A percentile compares a stretch with the other conserved stretches of the same genome.
These are phyloP conservation scores for Schizophyllum commune DNA, from an alignment of 1,284 basidiomycete species.

Conservation along the genomic window DNA sequence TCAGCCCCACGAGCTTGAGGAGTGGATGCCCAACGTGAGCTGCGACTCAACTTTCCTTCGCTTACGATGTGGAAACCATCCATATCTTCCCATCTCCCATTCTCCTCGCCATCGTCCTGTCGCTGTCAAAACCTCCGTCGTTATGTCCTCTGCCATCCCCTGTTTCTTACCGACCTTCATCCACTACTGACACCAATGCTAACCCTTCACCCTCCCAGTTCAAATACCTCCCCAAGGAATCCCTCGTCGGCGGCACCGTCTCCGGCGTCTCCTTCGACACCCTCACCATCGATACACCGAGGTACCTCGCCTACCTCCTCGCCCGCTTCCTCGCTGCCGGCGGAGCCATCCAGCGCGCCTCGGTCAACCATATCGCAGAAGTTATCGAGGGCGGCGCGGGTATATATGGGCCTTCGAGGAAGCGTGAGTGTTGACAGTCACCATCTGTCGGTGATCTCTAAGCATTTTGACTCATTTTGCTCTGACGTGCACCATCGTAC, in stretches of 20 bases:
- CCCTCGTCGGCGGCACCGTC: conserved; percentile 35
- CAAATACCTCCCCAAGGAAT: conserved; percentile 30
- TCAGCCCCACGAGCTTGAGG: not conserved
- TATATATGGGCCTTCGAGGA: conserved; percentile 19
- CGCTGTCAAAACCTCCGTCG: no score
- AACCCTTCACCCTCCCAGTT: conserved; percentile 43
- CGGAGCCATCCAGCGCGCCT: conserved; percentile 46
- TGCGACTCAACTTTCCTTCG: no score
- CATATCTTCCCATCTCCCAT: no score
- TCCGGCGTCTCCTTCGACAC: conserved; percentile 53
- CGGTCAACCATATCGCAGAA: conserved; percentile 56
- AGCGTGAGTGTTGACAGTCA: no score
- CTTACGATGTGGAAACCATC: no score
- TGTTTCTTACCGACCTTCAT: no score
- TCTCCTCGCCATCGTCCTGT: no score
- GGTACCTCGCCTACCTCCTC: conserved; percentile 63
- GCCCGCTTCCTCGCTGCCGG: conserved; percentile 52
- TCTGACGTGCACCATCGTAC: no score
- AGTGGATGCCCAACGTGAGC: not conserved
- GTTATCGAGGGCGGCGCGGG: conserved; percentile 48
- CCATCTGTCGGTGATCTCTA: no score
- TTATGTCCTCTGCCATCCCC: not conserved
- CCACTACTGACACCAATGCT: no score
- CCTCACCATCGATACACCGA: conserved; percentile 58
- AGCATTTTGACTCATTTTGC: no score